Evolutionary conservation across 192 early-diverging fungal genomes (phyloP).

Genomic region (Haplosporangium gracile): DNA sequence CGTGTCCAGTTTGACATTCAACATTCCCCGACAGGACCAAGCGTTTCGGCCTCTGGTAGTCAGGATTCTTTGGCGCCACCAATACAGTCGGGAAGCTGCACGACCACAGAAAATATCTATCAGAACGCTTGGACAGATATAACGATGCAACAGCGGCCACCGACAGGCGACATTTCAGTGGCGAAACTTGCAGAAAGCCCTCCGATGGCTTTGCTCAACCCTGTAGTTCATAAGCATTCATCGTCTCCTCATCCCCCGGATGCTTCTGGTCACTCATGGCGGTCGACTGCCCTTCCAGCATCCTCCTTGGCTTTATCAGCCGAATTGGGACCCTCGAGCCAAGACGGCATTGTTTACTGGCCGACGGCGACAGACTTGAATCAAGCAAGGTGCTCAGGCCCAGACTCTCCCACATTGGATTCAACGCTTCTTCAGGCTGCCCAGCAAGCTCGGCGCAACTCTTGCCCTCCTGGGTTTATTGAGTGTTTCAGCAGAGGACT

Average conservation of each 20-base stretch:
- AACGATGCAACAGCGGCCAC: background rate
- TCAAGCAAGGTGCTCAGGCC: background rate
- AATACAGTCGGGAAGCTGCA: background rate
- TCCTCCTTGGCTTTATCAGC: background rate
- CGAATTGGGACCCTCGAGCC: background rate
- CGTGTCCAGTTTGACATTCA: conserved; percentile 26
- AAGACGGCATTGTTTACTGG: background rate
- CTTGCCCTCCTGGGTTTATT: conserved; percentile 31
- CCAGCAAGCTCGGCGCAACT: conserved; percentile 20
- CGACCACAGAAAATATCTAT: background rate
- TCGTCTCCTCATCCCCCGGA: background rate
- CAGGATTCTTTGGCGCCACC: background rate
- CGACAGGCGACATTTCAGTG: background rate
- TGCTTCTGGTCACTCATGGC: background rate
- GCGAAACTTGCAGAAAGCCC: background rate
- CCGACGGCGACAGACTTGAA: background rate
- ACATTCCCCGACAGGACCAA: background rate
- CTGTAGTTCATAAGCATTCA: background rate
- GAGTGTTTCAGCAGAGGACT: conserved; percentile 17
- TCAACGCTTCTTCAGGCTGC: background rate
- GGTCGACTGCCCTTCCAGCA: background rate
- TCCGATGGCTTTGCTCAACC: background rate
- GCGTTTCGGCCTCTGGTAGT: background rate
- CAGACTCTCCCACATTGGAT: background rate
- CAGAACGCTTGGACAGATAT: background rate